These are phyloP conservation scores for Fereydounia khargensis DNA, from an alignment of 1,284 basidiomycete genomes.

Conservation along the genomic window DNA sequence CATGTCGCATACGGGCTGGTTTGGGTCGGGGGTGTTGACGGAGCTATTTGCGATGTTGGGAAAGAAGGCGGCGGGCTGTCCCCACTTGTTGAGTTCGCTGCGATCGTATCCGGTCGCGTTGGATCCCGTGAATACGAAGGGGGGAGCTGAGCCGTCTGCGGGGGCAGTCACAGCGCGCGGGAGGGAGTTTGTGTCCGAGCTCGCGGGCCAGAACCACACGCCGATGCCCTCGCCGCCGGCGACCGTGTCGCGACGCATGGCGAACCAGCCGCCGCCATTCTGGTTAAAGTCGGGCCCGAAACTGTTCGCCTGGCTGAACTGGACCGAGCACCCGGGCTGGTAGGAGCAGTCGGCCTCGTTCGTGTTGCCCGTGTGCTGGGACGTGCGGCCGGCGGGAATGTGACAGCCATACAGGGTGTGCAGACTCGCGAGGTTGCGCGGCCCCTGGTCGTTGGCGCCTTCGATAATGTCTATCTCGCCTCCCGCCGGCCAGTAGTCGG, in stretches of 20 bases:
- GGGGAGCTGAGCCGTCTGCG: slow-evolving; percentile 26
- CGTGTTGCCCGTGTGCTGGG: slow-evolving; percentile 17
- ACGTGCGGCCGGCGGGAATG: slow-evolving; percentile 8
- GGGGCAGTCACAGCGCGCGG: slow-evolving; percentile 19
- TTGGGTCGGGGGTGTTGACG: slow-evolving; percentile 6
- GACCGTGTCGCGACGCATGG: slow-evolving; percentile 32
- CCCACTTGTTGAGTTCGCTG: slow-evolving; percentile 25
- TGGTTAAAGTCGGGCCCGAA: slow-evolving; percentile 35
- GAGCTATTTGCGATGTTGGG: slow-evolving; percentile 22
- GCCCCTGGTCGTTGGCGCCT: slow-evolving; percentile 39
- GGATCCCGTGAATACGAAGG: slow-evolving; percentile 18
- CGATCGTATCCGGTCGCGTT: slow-evolving; percentile 25
- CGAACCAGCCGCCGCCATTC: slow-evolving; percentile 44
- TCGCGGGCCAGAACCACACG: slow-evolving; percentile 42
- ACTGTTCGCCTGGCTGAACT: slow-evolving; percentile 13
- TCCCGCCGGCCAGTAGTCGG: slow-evolving; percentile 29
- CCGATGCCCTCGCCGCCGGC: slow-evolving; percentile 28
- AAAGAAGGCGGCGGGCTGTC: slow-evolving; percentile 36
- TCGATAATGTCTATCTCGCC: slow-evolving; percentile 48
- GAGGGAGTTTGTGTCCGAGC: slow-evolving; percentile 4
- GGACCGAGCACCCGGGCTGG: slow-evolving; percentile 41
- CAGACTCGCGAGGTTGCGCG: slow-evolving; percentile 30
- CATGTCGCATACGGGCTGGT: slow-evolving; percentile 24
- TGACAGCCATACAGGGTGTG: slow-evolving; percentile 32
- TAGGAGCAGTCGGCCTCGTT: slow-evolving; percentile 26